Conservation (phyloP, 306 rosid genomes). For the Ziziphus jujuba region DNA sequence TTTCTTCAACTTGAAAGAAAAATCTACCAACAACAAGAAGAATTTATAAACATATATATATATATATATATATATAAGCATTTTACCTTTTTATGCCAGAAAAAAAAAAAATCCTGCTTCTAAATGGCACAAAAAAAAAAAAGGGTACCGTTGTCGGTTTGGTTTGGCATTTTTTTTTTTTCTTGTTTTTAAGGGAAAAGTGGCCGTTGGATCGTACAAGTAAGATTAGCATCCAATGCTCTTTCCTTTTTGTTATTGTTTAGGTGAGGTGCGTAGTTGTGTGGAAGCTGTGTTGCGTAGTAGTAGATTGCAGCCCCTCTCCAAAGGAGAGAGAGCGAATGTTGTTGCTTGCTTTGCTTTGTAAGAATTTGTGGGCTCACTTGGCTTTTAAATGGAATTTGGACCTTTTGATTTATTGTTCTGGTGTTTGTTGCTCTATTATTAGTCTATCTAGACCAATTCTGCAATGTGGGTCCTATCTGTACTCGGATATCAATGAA, state of each 20-base stretch:
- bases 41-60: neutral
- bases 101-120: neutral
- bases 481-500: neutral
- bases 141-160: constrained; percentile 35
- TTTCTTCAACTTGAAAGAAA: constrained; percentile 34
- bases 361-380: constrained; percentile 17
- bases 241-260: constrained; percentile 18
- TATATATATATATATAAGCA: no score
- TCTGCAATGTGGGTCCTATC: neutral
- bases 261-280: neutral
- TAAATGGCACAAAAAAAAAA: constrained; percentile 30
- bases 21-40: neutral
- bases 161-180: constrained; percentile 2
- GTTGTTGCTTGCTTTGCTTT: constrained; percentile 7
- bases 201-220: constrained; percentile 36
- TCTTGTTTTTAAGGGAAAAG: no score
- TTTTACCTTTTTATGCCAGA: no score
- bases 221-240: constrained; percentile 36
- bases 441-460: neutral
- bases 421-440: neutral
- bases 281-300: constrained; percentile 19
- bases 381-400: constrained; percentile 26
- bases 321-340: constrained; percentile 84
- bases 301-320: constrained; percentile 60
- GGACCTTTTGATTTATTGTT: constrained; percentile 18